phyloP scores from a whole-genome alignment of 2,329 filamentous ascomycete species.

The Ceratocystis cubensis region DNA sequence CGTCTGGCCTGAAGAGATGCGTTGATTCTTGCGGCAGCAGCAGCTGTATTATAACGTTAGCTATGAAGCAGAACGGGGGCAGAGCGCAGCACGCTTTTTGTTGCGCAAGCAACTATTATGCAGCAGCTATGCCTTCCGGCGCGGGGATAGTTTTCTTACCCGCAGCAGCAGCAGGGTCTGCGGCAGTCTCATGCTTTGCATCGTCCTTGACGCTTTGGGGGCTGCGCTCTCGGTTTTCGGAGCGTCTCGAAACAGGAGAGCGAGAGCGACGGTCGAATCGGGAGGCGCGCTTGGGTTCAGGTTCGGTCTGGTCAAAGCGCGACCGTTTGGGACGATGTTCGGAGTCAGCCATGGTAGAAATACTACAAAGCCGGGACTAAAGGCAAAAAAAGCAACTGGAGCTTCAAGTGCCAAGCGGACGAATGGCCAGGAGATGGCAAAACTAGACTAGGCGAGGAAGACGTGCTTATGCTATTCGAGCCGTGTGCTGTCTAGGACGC shows the following conservation, averaged over 20 bases:
- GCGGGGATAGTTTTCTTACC: slow-evolving; percentile 37
- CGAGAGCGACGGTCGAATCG: slow-evolving; percentile 88
- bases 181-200: slow-evolving; percentile 23
- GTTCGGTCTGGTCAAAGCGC: slow-evolving; percentile 85
- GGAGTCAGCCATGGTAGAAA: slow-evolving; percentile 52
- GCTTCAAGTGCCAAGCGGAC: not conserved
- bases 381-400: not conserved
- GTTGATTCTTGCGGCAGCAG: slow-evolving; percentile 79
- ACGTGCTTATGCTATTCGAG: too few species aligned
- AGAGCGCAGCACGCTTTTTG: not conserved
- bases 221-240: slow-evolving; percentile 67
- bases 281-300: slow-evolving; percentile 61
- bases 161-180: slow-evolving; percentile 64
- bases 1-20: slow-evolving; percentile 75
- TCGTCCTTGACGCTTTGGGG: slow-evolving; percentile 32
- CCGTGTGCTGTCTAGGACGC: too few species aligned
- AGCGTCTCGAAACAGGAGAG: slow-evolving; percentile 57
- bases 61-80: not conserved
- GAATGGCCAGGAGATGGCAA: not conserved
- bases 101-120: too few species aligned
- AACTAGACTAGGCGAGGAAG: not conserved
- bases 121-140: too few species aligned
- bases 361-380: not conserved
- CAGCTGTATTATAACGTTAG: slow-evolving; percentile 41
- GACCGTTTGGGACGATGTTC: slow-evolving; percentile 71